Conservation (phyloP, 2,329 filamentous ascomycete species). For the Seiridium unicorne region DNA sequence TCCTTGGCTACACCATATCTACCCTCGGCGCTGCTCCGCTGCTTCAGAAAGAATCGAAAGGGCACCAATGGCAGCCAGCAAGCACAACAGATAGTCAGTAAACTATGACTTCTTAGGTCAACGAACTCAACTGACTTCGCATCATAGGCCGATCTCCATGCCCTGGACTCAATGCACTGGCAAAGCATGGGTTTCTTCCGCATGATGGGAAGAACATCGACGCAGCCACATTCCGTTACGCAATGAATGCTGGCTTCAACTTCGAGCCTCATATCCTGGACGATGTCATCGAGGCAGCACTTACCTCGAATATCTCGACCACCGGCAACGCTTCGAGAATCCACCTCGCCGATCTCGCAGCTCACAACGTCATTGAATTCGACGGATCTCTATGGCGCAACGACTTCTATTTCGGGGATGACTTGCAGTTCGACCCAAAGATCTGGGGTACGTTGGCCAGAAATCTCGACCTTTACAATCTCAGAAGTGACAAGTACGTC, state of each 20-base stretch:
- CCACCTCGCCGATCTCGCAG: background rate
- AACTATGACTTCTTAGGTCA: no score
- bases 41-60: no score
- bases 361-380: background rate
- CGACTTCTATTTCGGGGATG: background rate
- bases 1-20: no score
- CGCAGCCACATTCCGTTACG: background rate
- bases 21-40: no score
- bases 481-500: background rate
- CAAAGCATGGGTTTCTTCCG: constrained; percentile 4
- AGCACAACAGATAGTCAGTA: no score
- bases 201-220: background rate
- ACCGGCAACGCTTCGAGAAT: background rate
- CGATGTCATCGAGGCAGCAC: background rate
- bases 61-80: no score
- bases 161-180: background rate
- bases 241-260: background rate
- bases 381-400: background rate
- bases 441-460: background rate
- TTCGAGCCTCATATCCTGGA: background rate
- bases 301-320: background rate
- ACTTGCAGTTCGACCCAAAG: background rate
- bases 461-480: background rate
- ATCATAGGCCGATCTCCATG: background rate
- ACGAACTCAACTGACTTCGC: no score